These are phyloP conservation scores for Psilocybe subaeruginosa DNA, from an alignment of 768 basidiomycete species.

Conservation along the genomic window DNA sequence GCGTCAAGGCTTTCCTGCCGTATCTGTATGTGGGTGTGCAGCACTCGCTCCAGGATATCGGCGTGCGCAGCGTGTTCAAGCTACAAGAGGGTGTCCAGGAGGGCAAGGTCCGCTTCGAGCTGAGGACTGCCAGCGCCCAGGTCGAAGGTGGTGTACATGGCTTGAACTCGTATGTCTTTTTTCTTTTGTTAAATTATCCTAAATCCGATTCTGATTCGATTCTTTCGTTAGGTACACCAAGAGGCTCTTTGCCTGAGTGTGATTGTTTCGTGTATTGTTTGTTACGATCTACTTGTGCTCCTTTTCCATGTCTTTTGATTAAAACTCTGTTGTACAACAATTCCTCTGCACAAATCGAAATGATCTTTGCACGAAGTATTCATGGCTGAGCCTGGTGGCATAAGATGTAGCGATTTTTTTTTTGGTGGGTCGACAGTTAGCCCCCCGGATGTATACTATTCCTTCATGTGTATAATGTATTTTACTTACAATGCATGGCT, in stretches of 20 bases:
- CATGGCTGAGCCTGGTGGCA: too few species aligned
- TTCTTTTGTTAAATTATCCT: neutral
- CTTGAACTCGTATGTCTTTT: constrained; percentile 72
- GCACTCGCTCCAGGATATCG: constrained; percentile 94
- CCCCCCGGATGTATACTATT: too few species aligned
- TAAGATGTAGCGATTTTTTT: too few species aligned
- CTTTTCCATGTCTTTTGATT: neutral
- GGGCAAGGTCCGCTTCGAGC: constrained; percentile 84
- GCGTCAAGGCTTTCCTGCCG: constrained; percentile 89
- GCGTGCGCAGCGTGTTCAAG: constrained; percentile 67
- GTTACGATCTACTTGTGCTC: constrained; percentile 2
- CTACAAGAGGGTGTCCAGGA: constrained; percentile 66
- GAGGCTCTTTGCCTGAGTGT: constrained; percentile 18
- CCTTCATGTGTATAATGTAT: too few species aligned
- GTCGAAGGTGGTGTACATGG: constrained; percentile 96
- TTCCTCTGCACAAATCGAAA: neutral
- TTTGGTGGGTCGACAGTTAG: too few species aligned
- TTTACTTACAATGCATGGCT: too few species aligned
- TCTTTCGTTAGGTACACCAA: constrained; percentile 20
- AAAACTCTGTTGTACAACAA: constrained; percentile 1
- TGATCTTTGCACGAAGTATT: neutral
- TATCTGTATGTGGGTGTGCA: constrained; percentile 83
- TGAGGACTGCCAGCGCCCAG: constrained; percentile 94
- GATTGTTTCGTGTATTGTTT: neutral
- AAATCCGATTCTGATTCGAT: neutral